Conservation (phyloP, 116 monocot genomes). For the Phalaenopsis hybrid region DNA sequence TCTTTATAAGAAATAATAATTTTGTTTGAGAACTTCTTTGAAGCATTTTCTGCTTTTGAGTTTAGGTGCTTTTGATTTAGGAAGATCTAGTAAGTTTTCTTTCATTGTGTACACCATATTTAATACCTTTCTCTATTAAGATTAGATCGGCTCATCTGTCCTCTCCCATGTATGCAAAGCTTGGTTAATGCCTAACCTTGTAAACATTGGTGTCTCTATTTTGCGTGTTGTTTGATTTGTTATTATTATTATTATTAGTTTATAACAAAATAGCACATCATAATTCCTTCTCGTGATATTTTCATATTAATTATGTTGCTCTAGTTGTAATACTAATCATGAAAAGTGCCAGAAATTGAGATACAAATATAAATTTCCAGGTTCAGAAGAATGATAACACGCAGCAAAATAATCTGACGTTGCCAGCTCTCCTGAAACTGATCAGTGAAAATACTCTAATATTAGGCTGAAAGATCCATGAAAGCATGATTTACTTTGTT, state of each 20-base stretch:
- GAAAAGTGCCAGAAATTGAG: no score
- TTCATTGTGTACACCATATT: not conserved
- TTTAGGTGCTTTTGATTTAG: not conserved
- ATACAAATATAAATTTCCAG: no score
- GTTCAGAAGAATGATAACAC: no score
- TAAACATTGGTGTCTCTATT: not conserved
- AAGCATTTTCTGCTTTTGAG: not conserved
- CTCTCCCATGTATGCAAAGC: not conserved
- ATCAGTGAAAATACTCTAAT: no score
- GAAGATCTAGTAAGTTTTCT: not conserved
- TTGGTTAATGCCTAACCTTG: not conserved
- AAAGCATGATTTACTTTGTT: no score
- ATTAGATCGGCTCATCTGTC: not conserved
- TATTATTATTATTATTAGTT: no score
- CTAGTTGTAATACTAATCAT: not conserved
- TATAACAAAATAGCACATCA: no score
- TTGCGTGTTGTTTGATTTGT: not conserved
- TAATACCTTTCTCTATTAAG: not conserved
- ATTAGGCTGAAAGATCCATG: no score
- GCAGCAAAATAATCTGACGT: no score
- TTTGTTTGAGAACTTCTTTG: not conserved
- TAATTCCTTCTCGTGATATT: not conserved
- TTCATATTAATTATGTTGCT: not conserved
- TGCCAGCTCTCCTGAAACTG: no score
- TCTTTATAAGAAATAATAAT: not conserved